Conservation (phyloP, 208 protist genomes). For the Trypanosoma congolense region DNA sequence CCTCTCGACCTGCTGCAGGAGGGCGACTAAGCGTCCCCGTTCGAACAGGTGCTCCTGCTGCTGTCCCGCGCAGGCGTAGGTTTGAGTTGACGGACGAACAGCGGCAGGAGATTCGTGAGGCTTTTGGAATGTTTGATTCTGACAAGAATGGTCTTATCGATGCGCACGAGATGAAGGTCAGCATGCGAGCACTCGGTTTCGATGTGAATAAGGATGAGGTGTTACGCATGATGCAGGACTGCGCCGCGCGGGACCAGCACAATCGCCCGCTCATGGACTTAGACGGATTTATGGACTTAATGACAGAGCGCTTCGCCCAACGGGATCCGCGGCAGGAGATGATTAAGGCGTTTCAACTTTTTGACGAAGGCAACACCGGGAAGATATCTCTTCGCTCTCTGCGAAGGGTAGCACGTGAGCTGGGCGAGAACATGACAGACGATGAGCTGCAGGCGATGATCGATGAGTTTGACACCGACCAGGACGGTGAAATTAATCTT, state of each 20-base stretch:
- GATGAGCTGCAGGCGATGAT: conserved; percentile 98
- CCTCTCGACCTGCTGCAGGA: conserved; percentile 21
- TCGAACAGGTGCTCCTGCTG: conserved; percentile 39
- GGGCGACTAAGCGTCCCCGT: conserved; percentile 31
- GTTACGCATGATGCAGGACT: conserved; percentile 84
- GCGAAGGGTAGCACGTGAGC: conserved; percentile 89
- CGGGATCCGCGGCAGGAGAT: conserved; percentile 94
- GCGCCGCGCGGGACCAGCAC: conserved; percentile 72
- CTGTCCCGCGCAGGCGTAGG: conserved; percentile 56
- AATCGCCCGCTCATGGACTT: conserved; percentile 87
- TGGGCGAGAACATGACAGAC: conserved; percentile 95
- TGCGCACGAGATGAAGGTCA: conserved; percentile 98
- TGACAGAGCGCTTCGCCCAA: conserved; percentile 91
- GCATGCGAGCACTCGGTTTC: conserved; percentile 98
- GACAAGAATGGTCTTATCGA: conserved; percentile 96
- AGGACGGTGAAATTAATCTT: conserved; percentile 94
- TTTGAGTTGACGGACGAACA: conserved; percentile 98
- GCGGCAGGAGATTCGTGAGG: conserved; percentile 98
- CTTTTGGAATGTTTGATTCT: conserved; percentile 98
- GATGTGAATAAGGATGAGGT: conserved; percentile 96
- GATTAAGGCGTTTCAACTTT: conserved; percentile 94
- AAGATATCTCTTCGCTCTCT: conserved; percentile 93
- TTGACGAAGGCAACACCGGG: conserved; percentile 95
- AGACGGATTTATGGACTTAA: conserved; percentile 88
- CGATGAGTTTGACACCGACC: conserved; percentile 94